Evolutionary conservation across 176 grass and related monocot genomes (phyloP), one percentile per base, ranked within the genome.

Genomic region (Aegilops speltoides): DNA sequence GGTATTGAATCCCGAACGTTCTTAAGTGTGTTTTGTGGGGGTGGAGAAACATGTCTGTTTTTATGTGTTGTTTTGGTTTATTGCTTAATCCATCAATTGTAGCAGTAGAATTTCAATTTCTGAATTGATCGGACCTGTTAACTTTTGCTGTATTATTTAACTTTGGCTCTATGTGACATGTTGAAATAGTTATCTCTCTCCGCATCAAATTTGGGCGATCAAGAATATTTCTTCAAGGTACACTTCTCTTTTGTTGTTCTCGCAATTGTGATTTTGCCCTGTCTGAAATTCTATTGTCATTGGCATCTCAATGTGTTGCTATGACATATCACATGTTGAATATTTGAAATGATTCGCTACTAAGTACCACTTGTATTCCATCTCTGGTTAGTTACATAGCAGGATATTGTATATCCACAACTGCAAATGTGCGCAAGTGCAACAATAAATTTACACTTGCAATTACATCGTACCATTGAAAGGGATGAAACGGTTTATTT

Each of bases 111-210:
- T 68, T 82, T 37, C 52, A 68, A n/a, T 60, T 15, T 22, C 4
- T 73, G 62, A 64, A 78, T 64, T 43, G 7, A 62, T 50, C 41
- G 7, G 7, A 12, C 22, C 40, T 83, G 64, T 68, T 61, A 82
- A 83, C n/a, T 67, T 77, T 13, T 83, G 41, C 59, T 23, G 22
- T 79, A 25, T 79, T 37, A 33, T 76, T 75, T 87, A 62, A 81
- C 71, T 68, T 32, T 67, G n/a, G 63, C 60, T 85, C 73, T 72
- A 52, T 84, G 50, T 72, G 79, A 69, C 12, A 62, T 85, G 62
- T 83, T 93, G 72, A 69, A 84, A 74, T 92, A 99, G 97, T 83
- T 99, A 73, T 96, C 97, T 17, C 68, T 99, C 52, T 93, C 92
- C 54, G 97, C 94, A 69, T 91, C 97, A 50, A 86, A 91, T 67